phyloP scores from a whole-genome alignment of 75 land plant species.

The Cryptomeria japonica region DNA sequence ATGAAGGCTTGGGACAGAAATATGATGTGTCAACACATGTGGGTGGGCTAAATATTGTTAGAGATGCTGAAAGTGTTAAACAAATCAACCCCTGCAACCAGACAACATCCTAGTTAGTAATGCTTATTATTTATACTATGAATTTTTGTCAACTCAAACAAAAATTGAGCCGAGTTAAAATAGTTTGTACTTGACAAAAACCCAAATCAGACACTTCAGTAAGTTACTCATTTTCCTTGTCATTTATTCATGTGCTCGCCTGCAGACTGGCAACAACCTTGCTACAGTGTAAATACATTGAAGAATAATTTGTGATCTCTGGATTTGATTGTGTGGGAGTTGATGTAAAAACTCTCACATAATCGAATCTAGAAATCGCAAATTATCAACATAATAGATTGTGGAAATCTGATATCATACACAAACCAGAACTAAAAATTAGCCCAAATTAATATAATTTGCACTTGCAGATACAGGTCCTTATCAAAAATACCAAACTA shows the following conservation, averaged over 20 bases:
- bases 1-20: constrained; percentile 13
- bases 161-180: neutral
- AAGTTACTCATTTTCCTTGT: neutral
- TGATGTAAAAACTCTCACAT: too few relatives aligned
- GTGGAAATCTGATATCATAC: too few relatives aligned
- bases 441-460: neutral
- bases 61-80: constrained; percentile 40
- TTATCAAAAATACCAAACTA: neutral
- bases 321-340: too few relatives aligned
- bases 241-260: neutral
- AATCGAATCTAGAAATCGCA: too few relatives aligned
- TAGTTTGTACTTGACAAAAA: neutral
- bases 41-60: constrained; percentile 16
- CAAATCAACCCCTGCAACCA: constrained; percentile 40
- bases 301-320: neutral
- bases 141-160: neutral
- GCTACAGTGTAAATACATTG: neutral
- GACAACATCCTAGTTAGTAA: neutral
- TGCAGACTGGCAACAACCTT: neutral
- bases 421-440: neutral
- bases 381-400: too few relatives aligned
- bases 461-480: neutral
- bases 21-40: neutral
- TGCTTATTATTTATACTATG: neutral
- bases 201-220: neutral